Conservation (phyloP, 495 filamentous ascomycete genomes). For the Xylaria palmicola region DNA sequence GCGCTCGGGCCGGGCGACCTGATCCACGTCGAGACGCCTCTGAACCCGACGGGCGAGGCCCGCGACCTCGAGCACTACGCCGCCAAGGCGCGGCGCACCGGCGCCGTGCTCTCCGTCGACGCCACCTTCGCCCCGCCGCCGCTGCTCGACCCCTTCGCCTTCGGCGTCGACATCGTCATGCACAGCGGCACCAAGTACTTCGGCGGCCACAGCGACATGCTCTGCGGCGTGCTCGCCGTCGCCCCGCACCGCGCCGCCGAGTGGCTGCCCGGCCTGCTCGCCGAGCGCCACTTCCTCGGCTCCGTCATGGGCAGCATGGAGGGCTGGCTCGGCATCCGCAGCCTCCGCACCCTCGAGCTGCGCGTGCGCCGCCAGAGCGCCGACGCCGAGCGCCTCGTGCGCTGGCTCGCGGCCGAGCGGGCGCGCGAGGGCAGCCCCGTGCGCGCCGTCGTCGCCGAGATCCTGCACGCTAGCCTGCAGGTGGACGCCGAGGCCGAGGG, state of each 20-base stretch:
- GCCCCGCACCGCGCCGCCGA: conserved; percentile 54
- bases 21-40: conserved; percentile 86
- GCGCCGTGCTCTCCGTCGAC: conserved; percentile 81
- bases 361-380: conserved; percentile 71
- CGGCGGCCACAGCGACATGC: conserved; percentile 88
- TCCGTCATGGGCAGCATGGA: conserved; percentile 88
- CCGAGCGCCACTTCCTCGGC: conserved; percentile 73
- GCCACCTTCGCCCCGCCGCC: conserved; percentile 91
- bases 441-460: conserved; percentile 51
- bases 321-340: conserved; percentile 86
- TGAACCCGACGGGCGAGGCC: conserved; percentile 86
- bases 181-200: conserved; percentile 94
- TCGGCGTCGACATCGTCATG: conserved; percentile 82
- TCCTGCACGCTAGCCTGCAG: conserved; percentile 79
- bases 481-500: conserved; percentile 49
- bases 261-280: conserved; percentile 55
- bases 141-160: conserved; percentile 78
- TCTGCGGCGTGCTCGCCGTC: conserved; percentile 78
- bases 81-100: conserved; percentile 64
- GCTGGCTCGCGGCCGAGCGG: conserved; percentile 62
- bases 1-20: conserved; percentile 72
- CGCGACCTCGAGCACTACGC: conserved; percentile 68
- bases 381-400: conserved; percentile 65
- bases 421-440: conserved; percentile 41
- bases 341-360: conserved; percentile 81